Evolutionary conservation across 2,329 filamentous ascomycete genomes (phyloP).

Genomic region (Fusarium virguliforme): DNA sequence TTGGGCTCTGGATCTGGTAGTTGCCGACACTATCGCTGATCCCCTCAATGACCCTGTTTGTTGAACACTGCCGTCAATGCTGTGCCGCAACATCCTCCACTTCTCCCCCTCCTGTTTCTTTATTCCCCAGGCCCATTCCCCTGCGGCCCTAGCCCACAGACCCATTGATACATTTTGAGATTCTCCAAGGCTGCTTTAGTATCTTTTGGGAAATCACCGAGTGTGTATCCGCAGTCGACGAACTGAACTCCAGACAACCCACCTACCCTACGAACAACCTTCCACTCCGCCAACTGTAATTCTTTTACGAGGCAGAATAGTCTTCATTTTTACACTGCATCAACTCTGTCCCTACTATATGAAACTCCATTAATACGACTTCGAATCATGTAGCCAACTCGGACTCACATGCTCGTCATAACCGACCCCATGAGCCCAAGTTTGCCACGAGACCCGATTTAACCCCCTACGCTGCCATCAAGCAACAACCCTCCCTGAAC

Average conservation of each 20-base stretch:
- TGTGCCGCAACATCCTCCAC: constrained; percentile 4
- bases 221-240: not conserved
- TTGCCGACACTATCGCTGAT: not conserved
- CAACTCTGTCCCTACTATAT: not conserved
- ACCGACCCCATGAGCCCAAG: not conserved
- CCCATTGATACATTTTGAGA: constrained; percentile 8
- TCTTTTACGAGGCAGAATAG: constrained; percentile 5
- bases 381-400: not conserved
- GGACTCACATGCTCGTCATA: not conserved
- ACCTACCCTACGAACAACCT: not conserved
- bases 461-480: constrained; percentile 10
- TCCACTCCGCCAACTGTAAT: not conserved
- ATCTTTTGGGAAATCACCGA: constrained; percentile 5
- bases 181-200: constrained; percentile 4
- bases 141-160: not conserved
- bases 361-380: constrained; percentile 5
- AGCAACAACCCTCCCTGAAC: not conserved
- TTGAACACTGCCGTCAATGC: constrained; percentile 9
- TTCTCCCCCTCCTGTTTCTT: constrained; percentile 9
- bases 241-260: not conserved
- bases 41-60: not conserved
- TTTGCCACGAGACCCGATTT: constrained; percentile 12
- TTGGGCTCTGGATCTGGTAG: constrained; percentile 1
- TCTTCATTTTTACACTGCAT: not conserved
- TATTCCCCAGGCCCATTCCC: constrained; percentile 8